A percentile compares a stretch with the other conserved stretches of the same genome.
Evolutionary conservation across 306 rosid genomes (phyloP).

Genomic region (Lithocarpus polystachyus): DNA sequence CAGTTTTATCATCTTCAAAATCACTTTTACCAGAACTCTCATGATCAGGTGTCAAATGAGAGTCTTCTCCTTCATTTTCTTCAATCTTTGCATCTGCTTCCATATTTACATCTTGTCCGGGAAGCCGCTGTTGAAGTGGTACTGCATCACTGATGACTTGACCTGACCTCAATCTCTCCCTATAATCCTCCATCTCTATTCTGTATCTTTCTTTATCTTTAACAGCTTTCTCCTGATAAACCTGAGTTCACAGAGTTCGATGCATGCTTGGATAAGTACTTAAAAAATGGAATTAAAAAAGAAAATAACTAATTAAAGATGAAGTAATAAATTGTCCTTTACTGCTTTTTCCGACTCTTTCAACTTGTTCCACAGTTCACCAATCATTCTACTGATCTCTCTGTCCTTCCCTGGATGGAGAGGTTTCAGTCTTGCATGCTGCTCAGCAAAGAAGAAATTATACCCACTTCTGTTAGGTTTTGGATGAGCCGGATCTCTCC

Average conservation of each 20-base stretch:
- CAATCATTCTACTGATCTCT: constrained; percentile 88
- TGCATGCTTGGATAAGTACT: background rate
- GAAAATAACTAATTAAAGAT: background rate
- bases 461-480: constrained; percentile 95
- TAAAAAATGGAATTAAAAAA: background rate
- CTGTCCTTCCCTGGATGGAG: constrained; percentile 83
- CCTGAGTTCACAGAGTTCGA: constrained; percentile 35
- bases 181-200: constrained; percentile 78
- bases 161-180: constrained; percentile 51
- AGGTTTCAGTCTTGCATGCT: constrained; percentile 79
- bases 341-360: constrained; percentile 60
- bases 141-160: constrained; percentile 64
- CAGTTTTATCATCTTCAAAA: constrained; percentile 36
- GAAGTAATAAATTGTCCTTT: constrained; percentile 24
- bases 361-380: constrained; percentile 88
- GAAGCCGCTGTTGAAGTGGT: constrained; percentile 71
- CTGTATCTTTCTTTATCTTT: constrained; percentile 83
- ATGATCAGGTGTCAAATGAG: constrained; percentile 33
- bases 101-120: constrained; percentile 36
- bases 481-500: constrained; percentile 90
- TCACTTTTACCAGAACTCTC: constrained; percentile 57
- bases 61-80: constrained; percentile 40
- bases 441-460: constrained; percentile 93
- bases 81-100: constrained; percentile 44
- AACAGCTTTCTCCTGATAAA: constrained; percentile 84